These are phyloP conservation scores for Eruca vesicaria DNA, from an alignment of 441 rosid species.

Conservation along the genomic window DNA sequence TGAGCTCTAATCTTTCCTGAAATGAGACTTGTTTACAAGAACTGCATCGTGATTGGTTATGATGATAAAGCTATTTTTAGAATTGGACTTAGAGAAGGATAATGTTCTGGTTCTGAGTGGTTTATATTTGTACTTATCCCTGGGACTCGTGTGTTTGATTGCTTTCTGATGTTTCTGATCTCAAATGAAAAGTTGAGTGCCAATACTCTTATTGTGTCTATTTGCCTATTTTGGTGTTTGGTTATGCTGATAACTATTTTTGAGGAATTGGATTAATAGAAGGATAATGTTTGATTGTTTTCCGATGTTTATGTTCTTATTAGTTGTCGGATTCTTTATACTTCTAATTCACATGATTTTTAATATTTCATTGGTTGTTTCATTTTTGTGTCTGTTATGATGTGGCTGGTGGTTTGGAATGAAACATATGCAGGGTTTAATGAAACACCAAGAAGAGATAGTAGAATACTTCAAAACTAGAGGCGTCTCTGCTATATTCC, in stretches of 20 bases:
- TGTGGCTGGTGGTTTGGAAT: slow-evolving; percentile 13
- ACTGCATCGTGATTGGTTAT: neutral
- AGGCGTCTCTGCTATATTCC: slow-evolving; percentile 86
- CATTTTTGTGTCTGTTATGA: slow-evolving; percentile 1
- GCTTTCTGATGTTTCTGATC: neutral
- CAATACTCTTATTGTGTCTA: neutral
- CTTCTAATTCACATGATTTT: too few species aligned
- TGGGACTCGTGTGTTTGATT: neutral
- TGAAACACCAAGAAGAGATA: slow-evolving; percentile 79
- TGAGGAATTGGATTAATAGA: too few species aligned
- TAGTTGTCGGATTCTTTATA: too few species aligned
- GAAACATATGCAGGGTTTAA: slow-evolving; percentile 60
- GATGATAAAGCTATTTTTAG: neutral
- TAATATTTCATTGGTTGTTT: neutral
- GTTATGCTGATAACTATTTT: too few species aligned
- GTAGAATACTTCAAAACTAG: slow-evolving; percentile 74
- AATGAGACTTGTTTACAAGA: neutral
- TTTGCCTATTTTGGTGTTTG: too few species aligned
- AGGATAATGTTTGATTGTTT: too few species aligned
- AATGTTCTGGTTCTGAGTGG: neutral
- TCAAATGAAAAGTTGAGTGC: neutral
- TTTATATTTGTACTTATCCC: neutral
- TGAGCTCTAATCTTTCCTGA: neutral
- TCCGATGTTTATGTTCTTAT: too few species aligned
- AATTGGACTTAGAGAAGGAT: neutral